Evolutionary conservation across 371 early-diverging fungal species (phyloP), one percentile per base, ranked within the genome.

Genomic region (Mucor saturninus): DNA sequence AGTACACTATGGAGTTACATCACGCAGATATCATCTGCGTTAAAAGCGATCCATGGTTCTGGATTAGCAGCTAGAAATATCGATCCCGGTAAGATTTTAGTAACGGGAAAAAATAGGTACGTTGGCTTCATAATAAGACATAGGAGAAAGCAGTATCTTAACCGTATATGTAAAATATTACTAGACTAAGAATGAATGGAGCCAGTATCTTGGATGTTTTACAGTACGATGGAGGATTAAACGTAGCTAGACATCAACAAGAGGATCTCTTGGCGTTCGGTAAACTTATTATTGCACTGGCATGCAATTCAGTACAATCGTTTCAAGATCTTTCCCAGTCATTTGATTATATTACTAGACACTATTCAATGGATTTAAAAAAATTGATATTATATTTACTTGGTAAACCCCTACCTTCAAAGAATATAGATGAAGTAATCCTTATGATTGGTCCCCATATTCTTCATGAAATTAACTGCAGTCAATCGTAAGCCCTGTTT

Each of bases 261-360:
- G 92, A 92, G 45, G 98, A 97, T 62, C 77, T 95, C 52, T 77
- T 91, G 54, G 81, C 90, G 28, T 89, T 97, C 64, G 98, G 96
- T 15, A 91, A 93, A 54, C 73, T 95, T 31, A 81, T 96, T 59
- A 76, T 92, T 35, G 75, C 84, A 5, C 74, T 95, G 4, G 92
- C 95, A 14, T 91, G 92, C 71, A 88, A 90, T 52, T 85, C 89
- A 0, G 69, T 88, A 15, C 78, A 78, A 10, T 84, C 93, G 2
- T 74, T 87, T 5, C 86, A 87, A 54, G 87, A 90, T 57, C 76
- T 92, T n/a, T 83, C 87, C 54, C 84, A 90, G 68, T 87, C 91
- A 0, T 76, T 95, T 32, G 93, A 93, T 14, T 80, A 83, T 64
- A 87, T 95, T 32, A 75, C 87, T 2, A 81, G 87, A 26, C 75